phyloP scores from a whole-genome alignment of 2,329 filamentous ascomycete species.

The Pseudocercospora musae region DNA sequence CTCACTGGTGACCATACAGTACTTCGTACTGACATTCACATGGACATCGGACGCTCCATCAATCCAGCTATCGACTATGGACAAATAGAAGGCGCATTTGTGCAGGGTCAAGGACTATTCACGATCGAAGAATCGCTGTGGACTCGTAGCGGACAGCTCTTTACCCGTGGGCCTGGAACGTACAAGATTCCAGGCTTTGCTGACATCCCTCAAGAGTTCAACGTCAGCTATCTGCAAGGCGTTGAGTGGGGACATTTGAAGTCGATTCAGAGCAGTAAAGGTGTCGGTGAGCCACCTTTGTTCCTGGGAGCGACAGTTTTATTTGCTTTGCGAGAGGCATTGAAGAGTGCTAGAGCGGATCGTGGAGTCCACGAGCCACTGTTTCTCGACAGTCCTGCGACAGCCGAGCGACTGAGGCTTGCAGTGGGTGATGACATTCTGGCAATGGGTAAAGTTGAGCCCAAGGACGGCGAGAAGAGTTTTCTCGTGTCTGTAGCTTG shows the following conservation, averaged over 20 bases:
- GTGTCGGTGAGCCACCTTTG: constrained; percentile 69
- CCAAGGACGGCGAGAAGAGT: not conserved
- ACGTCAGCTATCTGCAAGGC: constrained; percentile 77
- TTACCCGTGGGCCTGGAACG: not conserved
- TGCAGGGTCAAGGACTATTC: not conserved
- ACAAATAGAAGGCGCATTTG: not conserved
- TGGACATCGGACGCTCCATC: not conserved
- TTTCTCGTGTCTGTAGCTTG: not conserved
- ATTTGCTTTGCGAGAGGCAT: not conserved
- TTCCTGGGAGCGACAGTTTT: constrained; percentile 67
- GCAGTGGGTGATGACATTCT: not conserved
- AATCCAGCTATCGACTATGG: not conserved
- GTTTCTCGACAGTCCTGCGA: not conserved
- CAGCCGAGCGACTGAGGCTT: not conserved
- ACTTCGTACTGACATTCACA: not conserved
- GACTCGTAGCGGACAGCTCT: not conserved
- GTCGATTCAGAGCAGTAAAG: constrained; percentile 78
- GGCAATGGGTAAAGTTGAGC: not conserved
- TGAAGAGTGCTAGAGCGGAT: not conserved
- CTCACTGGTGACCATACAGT: constrained; percentile 63
- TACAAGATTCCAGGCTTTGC: not conserved
- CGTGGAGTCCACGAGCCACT: not conserved
- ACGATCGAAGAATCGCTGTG: not conserved
- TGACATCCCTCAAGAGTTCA: constrained; percentile 52
- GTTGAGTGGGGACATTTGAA: constrained; percentile 84